Evolutionary conservation across 2,329 filamentous ascomycete species (phyloP).

Genomic region (Rhinocladiella mackenziei): DNA sequence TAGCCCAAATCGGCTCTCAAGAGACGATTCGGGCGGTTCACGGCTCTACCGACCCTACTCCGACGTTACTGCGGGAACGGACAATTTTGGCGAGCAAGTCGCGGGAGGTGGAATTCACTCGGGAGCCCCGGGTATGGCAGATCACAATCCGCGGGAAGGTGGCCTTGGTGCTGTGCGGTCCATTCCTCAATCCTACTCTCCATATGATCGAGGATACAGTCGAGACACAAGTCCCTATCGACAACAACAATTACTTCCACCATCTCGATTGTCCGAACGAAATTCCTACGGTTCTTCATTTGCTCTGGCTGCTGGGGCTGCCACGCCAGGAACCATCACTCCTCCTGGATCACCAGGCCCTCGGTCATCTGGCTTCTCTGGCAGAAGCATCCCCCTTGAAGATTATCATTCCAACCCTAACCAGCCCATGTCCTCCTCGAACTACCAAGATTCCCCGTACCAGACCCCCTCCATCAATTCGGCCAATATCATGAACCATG

Average conservation of each 20-base stretch:
- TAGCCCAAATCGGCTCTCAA: constrained; percentile 29
- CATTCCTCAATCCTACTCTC: constrained; percentile 19
- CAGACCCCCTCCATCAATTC: constrained; percentile 57
- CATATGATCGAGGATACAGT: constrained; percentile 12
- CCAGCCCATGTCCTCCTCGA: constrained; percentile 36
- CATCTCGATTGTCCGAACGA: constrained; percentile 16
- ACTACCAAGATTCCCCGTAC: constrained; percentile 62
- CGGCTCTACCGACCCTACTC: constrained; percentile 14
- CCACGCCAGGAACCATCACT: constrained; percentile 30
- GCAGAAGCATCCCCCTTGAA: constrained; percentile 50
- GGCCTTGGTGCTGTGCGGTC: constrained; percentile 15
- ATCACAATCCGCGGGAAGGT: constrained; percentile 16
- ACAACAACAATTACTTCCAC: constrained; percentile 6
- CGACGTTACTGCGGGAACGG: constrained; percentile 19
- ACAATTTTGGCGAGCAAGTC: constrained; percentile 14
- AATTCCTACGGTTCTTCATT: constrained; percentile 25
- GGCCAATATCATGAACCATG: constrained; percentile 44
- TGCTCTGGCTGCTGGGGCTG: constrained; percentile 28
- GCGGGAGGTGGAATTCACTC: constrained; percentile 14
- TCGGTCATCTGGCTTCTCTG: constrained; percentile 36
- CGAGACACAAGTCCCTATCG: constrained; percentile 8
- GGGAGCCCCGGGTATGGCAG: constrained; percentile 13
- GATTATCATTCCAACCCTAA: constrained; percentile 36
- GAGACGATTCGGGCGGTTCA: constrained; percentile 18
- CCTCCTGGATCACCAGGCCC: constrained; percentile 30